Conservation (phyloP, 257 asterid species). For the Salvia miltiorrhiza region DNA sequence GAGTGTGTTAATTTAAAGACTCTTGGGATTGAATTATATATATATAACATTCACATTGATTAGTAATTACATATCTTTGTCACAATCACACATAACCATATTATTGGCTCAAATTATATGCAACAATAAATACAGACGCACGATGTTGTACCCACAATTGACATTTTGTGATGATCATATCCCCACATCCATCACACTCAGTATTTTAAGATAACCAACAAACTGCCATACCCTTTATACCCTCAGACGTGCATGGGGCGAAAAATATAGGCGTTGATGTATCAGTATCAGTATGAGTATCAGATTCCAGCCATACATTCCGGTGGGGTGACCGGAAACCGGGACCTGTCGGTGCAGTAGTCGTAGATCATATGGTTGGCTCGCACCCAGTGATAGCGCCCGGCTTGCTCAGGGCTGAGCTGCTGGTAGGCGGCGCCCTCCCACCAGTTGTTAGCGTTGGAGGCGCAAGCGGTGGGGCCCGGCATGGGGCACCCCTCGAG, state of each 20-base stretch:
- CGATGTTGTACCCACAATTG: slow-evolving; percentile 8
- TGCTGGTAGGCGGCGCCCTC: slow-evolving; percentile 58
- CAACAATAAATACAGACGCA: slow-evolving; percentile 23
- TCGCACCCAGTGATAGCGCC: slow-evolving; percentile 77
- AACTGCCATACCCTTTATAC: slow-evolving; percentile 12
- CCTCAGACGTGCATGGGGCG: slow-evolving; percentile 29
- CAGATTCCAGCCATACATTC: slow-evolving; percentile 62
- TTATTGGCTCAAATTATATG: slow-evolving; percentile 26
- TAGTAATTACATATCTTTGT: background rate
- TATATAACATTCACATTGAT: background rate
- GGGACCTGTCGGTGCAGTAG: slow-evolving; percentile 76
- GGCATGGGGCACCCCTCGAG: slow-evolving; percentile 80
- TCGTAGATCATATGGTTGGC: slow-evolving; percentile 70
- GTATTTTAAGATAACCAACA: background rate
- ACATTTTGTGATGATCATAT: slow-evolving; percentile 10
- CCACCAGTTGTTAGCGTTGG: slow-evolving; percentile 73
- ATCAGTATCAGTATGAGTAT: no score
- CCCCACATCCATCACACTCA: background rate
- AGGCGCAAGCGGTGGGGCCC: slow-evolving; percentile 59
- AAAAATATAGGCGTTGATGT: no score
- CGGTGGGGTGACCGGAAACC: slow-evolving; percentile 61
- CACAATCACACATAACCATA: slow-evolving; percentile 23
- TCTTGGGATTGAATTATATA: no score
- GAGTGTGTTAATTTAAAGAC: no score
- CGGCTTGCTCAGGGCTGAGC: slow-evolving; percentile 47